Base-by-base conservation (phyloP, 2,329 filamentous ascomycete species). In the Sporothrix humicola region DNA sequence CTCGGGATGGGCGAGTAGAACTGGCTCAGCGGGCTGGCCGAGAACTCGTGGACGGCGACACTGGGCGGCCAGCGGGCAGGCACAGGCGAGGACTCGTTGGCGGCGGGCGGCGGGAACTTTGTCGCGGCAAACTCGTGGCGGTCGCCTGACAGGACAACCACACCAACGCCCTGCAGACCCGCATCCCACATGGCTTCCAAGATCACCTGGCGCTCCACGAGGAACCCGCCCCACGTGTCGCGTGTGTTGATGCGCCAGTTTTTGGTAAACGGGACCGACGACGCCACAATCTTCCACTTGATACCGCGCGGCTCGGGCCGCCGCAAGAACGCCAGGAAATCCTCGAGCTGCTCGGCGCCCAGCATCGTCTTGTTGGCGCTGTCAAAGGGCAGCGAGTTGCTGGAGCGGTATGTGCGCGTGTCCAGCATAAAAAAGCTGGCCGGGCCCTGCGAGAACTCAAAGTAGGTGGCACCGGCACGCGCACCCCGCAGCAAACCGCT, bases 61-160 rank as follows among this genome's bases (percentile, higher is more conserved):
- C 82, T 86, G 68, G 89, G 83, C 0, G 89, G 85, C 91, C 91
- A 93, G 71, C 82, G 88, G 68, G 89, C 88, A 1, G 61, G 48
- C 2, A 26, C 7, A 2, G 26, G 9, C 9, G 26, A 20, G 2
- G 61, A 42, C 10, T 65, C 61, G 72, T 84, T 86, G 71, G 77
- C 85, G 75, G 86, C 85, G 75, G 86, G 89, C n/a, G 87, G 90
- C 17, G 86, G 91, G 83, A 92, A 92, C 68, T 91, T 90, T 0
- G 95, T 98, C 0, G 95, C 95, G 1, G 93, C 96, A 81, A 98
- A 98, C 81, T 99, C 96, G 80, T 99, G 96, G n/a, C 96, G 87
- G 79, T 99, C 96, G 0, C 96, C 96, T 17, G 92, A 96, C 12
- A 99, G 85, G 13, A 98, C 85, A 2, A 97, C 87, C 8, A 98